Percentiles rank a stretch among this genome's conserved stretches.
Conservation (phyloP, 2,329 filamentous ascomycete genomes). For the Aspergillus sojae region DNA sequence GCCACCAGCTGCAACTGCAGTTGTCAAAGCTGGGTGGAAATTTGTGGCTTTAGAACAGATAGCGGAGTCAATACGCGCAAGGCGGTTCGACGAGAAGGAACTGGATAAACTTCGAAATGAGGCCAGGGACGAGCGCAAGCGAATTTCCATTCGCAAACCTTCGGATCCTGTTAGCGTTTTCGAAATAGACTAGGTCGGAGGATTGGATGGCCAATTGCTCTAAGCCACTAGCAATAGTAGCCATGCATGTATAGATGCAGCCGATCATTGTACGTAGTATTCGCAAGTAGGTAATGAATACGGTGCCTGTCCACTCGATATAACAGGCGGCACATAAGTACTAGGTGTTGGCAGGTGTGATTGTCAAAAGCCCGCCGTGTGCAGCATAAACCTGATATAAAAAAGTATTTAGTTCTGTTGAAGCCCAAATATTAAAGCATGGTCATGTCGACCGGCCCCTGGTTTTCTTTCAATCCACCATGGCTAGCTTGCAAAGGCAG, state of each 20-base stretch:
- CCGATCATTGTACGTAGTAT: background rate
- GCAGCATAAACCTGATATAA: background rate
- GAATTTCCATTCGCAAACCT: background rate
- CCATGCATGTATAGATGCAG: background rate
- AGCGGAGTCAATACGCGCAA: background rate
- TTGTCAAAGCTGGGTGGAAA: slow-evolving; percentile 5
- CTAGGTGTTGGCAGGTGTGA: background rate
- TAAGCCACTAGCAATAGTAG: background rate
- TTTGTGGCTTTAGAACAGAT: background rate
- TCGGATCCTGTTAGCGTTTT: slow-evolving; percentile 1
- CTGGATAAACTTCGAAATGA: slow-evolving; percentile 3
- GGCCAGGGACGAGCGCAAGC: background rate
- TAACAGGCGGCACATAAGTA: background rate
- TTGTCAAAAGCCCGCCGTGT: background rate
- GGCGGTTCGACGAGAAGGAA: background rate
- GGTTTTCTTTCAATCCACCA: background rate
- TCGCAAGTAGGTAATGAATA: background rate
- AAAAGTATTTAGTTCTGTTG: background rate
- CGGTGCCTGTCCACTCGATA: background rate
- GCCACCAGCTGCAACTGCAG: slow-evolving; percentile 1
- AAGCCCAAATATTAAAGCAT: background rate
- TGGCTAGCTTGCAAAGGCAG: background rate
- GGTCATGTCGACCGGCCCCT: background rate
- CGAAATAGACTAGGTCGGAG: background rate
- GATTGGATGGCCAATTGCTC: background rate